These are phyloP conservation scores for Senna tora DNA, from an alignment of 306 rosid genomes.

Conservation along the genomic window DNA sequence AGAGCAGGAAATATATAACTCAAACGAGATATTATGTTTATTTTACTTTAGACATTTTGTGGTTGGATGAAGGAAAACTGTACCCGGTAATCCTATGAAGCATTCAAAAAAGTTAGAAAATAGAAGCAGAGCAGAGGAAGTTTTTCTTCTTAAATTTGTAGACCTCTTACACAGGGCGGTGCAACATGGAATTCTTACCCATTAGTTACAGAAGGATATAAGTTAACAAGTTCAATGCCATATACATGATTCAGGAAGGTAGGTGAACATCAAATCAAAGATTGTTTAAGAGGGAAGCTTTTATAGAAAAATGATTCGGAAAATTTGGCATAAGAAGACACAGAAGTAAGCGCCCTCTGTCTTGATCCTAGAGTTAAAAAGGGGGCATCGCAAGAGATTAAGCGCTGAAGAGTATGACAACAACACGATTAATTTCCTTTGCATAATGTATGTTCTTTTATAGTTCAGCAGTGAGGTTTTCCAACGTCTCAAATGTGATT, in stretches of 20 bases:
- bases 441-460: background rate
- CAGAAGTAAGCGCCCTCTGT: background rate
- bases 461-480: background rate
- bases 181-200: slow-evolving; percentile 7
- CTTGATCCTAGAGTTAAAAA: background rate
- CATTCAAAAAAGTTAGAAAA: slow-evolving; percentile 16
- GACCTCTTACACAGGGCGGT: slow-evolving; percentile 16
- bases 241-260: background rate
- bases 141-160: slow-evolving; percentile 6
- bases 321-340: background rate
- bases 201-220: background rate
- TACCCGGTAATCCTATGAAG: slow-evolving; percentile 4
- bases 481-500: slow-evolving; percentile 5
- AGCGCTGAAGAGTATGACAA: background rate
- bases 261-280: slow-evolving; percentile 1
- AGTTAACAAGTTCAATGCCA: background rate
- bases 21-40: background rate
- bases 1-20: slow-evolving; percentile 26
- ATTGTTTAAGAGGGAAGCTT: background rate
- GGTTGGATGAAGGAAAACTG: slow-evolving; percentile 17
- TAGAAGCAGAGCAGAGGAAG: background rate
- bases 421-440: background rate
- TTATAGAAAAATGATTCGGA: background rate
- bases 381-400: background rate
- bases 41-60: slow-evolving; percentile 4